These are phyloP conservation scores for Coniosporium tulheliwenetii DNA, from an alignment of 2,329 filamentous ascomycete genomes.

Conservation along the genomic window DNA sequence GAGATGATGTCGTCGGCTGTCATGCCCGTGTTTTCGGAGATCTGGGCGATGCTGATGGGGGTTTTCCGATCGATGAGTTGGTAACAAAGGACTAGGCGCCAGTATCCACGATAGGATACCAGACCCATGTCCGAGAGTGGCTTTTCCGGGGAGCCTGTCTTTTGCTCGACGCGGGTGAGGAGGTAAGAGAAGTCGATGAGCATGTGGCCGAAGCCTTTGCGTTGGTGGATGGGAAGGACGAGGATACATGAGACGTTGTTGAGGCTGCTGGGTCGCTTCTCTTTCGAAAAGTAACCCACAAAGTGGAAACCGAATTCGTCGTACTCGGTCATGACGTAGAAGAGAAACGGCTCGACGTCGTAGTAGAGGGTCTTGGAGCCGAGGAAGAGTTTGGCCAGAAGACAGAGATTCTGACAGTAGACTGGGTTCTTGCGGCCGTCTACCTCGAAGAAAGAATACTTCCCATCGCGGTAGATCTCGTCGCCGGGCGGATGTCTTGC, in stretches of 20 bases:
- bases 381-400: conserved; percentile 92
- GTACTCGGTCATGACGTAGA: conserved; percentile 93
- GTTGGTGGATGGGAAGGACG: conserved; percentile 88
- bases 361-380: conserved; percentile 98
- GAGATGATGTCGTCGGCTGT: conserved; percentile 94
- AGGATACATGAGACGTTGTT: conserved; percentile 98
- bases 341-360: conserved; percentile 91
- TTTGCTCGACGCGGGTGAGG: conserved; percentile 79
- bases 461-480: conserved; percentile 86
- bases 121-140: conserved; percentile 95
- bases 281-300: conserved; percentile 98
- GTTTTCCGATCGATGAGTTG: conserved; percentile 54
- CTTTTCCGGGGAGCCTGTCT: conserved; percentile 93
- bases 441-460: conserved; percentile 92
- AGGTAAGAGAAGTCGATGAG: conserved; percentile 98
- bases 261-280: conserved; percentile 83
- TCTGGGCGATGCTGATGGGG: conserved; percentile 41
- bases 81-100: conserved; percentile 76
- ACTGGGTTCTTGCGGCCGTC: conserved; percentile 93
- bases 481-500: conserved; percentile 95
- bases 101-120: conserved; percentile 95
- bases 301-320: conserved; percentile 88
- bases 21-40: conserved; percentile 85
- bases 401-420: conserved; percentile 96
- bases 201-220: conserved; percentile 91